Base-by-base conservation (phyloP, 805 yeast genomes). In the Danielia reshetovae region DNA sequence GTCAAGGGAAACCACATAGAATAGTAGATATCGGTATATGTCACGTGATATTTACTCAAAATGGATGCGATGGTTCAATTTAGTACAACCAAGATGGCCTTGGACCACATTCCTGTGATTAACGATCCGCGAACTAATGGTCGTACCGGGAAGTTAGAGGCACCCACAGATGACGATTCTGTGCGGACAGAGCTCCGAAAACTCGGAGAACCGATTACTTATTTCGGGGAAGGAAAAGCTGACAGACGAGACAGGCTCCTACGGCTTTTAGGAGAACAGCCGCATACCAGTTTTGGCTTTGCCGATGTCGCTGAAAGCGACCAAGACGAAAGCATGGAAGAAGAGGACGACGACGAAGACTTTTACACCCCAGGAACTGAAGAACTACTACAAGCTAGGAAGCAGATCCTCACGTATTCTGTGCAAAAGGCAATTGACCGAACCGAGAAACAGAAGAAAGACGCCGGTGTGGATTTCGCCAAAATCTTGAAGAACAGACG, bases 281-380 rank as follows among this genome's bases (percentile, higher is more conserved):
- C 39, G 26, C 43, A 43, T 5, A 28, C 40, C 29, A 26, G 31
- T 27, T 18, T 43, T 13, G 14, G 21, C 2, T 23, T 29, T 13
- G 29, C 24, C 9, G 25, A 4, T 10, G 23, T 35, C 3, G 40
- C 39, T 11, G 36, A 40, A n/a, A 38, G 14, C 24, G 49, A 36
- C n/a, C 48, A 43, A 4, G 59, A 39, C 3, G 57, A 44, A 3
- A 60, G 48, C 1, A 65, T 54, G 5, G 72, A 57, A 1, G 70
- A 59, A 1, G 75, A 63, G 3, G 79, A 69, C 1, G 81, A 77
- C 7, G 81, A 85, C 10, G 94, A 81, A 32, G 95, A 87, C 40
- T 88, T 83, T 51, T 87, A 78, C 50, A 87, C 96, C 0, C 95
- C 94, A 0, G 96, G 94, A 0, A 57, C 73, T 0, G 62, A 59